Percentiles rank a stretch among this genome's conserved stretches.
Conservation (phyloP, 805 yeast species). For the Pichia paraexigua region DNA sequence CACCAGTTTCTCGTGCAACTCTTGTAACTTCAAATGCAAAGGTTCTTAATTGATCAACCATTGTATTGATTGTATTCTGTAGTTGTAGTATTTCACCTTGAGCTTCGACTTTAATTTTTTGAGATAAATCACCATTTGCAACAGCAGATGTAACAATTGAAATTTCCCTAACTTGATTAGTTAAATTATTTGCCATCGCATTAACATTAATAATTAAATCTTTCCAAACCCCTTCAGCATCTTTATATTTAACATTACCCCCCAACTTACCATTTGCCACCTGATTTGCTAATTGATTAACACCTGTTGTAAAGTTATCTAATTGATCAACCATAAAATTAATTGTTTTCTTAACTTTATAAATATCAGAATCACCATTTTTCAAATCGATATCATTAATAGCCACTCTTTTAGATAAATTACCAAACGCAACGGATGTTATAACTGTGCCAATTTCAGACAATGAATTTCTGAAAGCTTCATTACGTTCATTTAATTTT, state of each 20-base stretch:
- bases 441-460: conserved; percentile 81
- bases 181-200: conserved; percentile 80
- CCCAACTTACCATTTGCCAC: conserved; percentile 88
- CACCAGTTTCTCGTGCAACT: conserved; percentile 86
- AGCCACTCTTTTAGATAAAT: conserved; percentile 70
- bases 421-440: conserved; percentile 85
- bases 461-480: conserved; percentile 63
- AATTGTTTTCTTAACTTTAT: conserved; percentile 71
- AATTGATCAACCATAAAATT: conserved; percentile 86
- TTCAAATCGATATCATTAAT: conserved; percentile 53
- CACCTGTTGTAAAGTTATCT: conserved; percentile 74
- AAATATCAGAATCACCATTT: conserved; percentile 58
- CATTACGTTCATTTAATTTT: conserved; percentile 31
- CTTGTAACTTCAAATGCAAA: conserved; percentile 83
- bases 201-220: conserved; percentile 77
- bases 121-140: conserved; percentile 75
- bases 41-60: conserved; percentile 79
- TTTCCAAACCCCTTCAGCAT: conserved; percentile 86
- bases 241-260: conserved; percentile 78
- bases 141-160: conserved; percentile 88
- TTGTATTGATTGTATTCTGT: conserved; percentile 79
- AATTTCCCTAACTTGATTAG: conserved; percentile 81
- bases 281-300: conserved; percentile 79
- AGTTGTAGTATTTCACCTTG: conserved; percentile 83
- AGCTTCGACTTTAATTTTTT: conserved; percentile 83